Percentiles rank a stretch among this genome's conserved stretches.
These are phyloP conservation scores for Tolypocladium tropicale DNA, from an alignment of 2,329 filamentous ascomycete genomes.

Conservation along the genomic window DNA sequence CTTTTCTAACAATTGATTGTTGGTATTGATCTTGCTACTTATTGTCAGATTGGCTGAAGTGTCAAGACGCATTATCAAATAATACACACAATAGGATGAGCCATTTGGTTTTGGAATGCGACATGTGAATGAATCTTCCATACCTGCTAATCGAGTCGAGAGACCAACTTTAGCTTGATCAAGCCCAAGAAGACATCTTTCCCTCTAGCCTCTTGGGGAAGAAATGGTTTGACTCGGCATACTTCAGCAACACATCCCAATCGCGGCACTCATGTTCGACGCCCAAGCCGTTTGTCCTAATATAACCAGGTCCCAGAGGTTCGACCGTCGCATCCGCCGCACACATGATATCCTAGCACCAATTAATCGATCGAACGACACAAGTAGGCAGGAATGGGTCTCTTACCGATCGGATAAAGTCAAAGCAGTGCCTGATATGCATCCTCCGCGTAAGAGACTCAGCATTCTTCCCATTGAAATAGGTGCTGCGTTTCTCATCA, in stretches of 20 bases:
- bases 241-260: not conserved
- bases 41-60: not conserved
- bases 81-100: not conserved
- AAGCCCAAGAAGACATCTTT: not conserved
- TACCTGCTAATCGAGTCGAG: not conserved
- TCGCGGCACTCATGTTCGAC: not conserved
- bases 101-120: not conserved
- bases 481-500: not conserved
- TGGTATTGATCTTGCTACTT: too few relatives aligned
- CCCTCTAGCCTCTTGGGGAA: not conserved
- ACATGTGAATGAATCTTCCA: not conserved
- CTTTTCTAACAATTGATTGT: not conserved
- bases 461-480: not conserved
- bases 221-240: not conserved
- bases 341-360: not conserved
- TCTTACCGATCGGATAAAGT: not conserved
- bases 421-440: not conserved
- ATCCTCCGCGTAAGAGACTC: not conserved
- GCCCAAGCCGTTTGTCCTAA: not conserved
- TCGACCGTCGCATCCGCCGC: not conserved
- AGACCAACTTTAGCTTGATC: not conserved
- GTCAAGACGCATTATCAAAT: not conserved
- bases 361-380: not conserved
- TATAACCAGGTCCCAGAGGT: not conserved
- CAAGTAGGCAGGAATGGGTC: not conserved